phyloP scores from a whole-genome alignment of 2,329 filamentous ascomycete species.

The Scedosporium apiospermum region DNA sequence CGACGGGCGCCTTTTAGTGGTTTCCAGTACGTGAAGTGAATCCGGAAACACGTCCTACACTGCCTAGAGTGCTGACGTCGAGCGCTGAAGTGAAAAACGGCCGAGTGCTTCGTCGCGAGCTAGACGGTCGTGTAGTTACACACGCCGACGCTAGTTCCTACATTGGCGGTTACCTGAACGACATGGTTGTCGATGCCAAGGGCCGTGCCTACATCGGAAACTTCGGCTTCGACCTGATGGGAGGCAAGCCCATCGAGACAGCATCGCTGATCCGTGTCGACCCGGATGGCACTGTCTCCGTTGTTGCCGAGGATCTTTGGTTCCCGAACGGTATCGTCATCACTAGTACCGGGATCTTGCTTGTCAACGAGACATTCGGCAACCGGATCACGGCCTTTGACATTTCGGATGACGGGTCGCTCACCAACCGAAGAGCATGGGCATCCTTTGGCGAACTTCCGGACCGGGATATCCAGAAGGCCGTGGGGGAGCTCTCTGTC shows the following conservation, averaged over 20 bases:
- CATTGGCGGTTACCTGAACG: not conserved
- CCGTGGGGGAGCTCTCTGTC: not conserved
- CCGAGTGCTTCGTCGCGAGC: not conserved
- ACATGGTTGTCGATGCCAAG: not conserved
- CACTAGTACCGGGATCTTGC: not conserved
- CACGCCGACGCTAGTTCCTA: not conserved
- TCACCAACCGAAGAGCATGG: not conserved
- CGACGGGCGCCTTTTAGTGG: not conserved
- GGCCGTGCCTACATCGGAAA: slow-evolving; percentile 63
- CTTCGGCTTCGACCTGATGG: slow-evolving; percentile 86
- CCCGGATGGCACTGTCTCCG: not conserved
- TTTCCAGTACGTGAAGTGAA: not conserved
- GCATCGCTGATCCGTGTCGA: not conserved
- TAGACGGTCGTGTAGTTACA: not conserved
- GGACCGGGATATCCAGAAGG: not conserved
- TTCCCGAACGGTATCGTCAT: not conserved
- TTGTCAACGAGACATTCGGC: not conserved
- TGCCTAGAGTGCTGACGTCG: not conserved
- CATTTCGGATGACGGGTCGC: not conserved
- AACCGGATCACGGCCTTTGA: not conserved
- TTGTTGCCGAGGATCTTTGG: not conserved
- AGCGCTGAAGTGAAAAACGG: not conserved
- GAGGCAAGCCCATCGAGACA: slow-evolving; percentile 18
- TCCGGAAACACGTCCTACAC: not conserved
- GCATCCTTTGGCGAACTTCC: not conserved